Base-by-base conservation (phyloP, 2,329 filamentous ascomycete species). In the Clarireedia monteithiana region DNA sequence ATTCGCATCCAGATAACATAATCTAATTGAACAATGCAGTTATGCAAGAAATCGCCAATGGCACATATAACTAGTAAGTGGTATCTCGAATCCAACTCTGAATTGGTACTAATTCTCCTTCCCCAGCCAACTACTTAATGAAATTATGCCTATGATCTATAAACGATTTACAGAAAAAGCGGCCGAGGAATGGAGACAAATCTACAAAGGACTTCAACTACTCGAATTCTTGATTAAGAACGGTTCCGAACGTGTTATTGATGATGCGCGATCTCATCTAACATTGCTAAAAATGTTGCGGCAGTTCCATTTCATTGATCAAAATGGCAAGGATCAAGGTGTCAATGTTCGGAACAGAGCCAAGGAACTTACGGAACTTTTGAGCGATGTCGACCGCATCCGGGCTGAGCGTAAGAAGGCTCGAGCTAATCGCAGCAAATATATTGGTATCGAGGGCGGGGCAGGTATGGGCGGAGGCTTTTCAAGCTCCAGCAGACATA, bases 91-190 rank as follows among this genome's bases (percentile, higher is more conserved):
- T 40, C 12, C 10, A 45, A 48, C 45, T 56, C 55, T 50, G 50
- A 14, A 23, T 12, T 44, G 7, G 40, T 38, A 17, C 58, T 58
- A 39, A 60, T 64, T 59, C 66, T 59, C n/a, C 40, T 7, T 40
- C 5, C 9, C 10, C 69, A 96, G 92, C 71, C 91, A 96, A 83
- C 83, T 91, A 52, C 84, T 99, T 56, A 97, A 97, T 73, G 94
- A 99, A 73, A 97, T 99, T 70, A 99, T 99, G 94, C 94, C 94
- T 63, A 94, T 99, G 90, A 96, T 99, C 69, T 99, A 99, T 77
- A 94, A 95, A 69, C 89, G 94, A 62, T 99, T 99, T 73, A 99
- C 94, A 59, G 94, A 99, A 72, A 99, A 99, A 77, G 82, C 91
- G 6, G 92, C 94, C 55, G 94, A 99, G 71, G 94, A 99, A 75